These are phyloP conservation scores for Diatrype stigma DNA, from an alignment of 2,329 filamentous ascomycete species.

Conservation along the genomic window DNA sequence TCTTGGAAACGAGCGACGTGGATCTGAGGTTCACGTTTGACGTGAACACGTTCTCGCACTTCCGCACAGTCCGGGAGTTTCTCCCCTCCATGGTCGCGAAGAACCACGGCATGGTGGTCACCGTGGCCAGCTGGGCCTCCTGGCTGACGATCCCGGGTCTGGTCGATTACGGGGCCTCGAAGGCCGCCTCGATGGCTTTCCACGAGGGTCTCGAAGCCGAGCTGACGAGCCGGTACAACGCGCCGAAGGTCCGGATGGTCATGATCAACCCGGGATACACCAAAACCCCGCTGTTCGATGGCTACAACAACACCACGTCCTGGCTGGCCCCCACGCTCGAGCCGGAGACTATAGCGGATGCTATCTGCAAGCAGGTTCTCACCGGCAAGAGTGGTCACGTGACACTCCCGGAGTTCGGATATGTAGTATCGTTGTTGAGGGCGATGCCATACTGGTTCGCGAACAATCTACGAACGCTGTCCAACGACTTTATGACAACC, in stretches of 20 bases:
- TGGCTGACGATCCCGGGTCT: constrained; percentile 50
- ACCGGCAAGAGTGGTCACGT: constrained; percentile 54
- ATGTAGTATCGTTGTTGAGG: constrained; percentile 39
- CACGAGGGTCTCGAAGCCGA: constrained; percentile 54
- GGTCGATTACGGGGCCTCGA: constrained; percentile 56
- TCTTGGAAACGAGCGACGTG: constrained; percentile 40
- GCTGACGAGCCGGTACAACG: constrained; percentile 47
- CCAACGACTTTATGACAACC: constrained; percentile 36
- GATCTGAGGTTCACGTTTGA: constrained; percentile 45
- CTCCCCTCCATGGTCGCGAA: constrained; percentile 44
- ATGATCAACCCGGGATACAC: constrained; percentile 61
- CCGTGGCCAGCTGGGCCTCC: constrained; percentile 51
- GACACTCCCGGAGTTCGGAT: constrained; percentile 44
- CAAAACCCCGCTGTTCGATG: constrained; percentile 56
- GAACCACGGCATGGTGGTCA: constrained; percentile 54
- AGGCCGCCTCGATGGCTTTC: constrained; percentile 54
- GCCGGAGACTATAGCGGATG: constrained; percentile 61
- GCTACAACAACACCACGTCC: constrained; percentile 45
- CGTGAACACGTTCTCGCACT: constrained; percentile 49
- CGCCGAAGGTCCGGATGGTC: constrained; percentile 57
- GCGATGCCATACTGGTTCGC: constrained; percentile 62
- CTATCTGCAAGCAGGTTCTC: constrained; percentile 56
- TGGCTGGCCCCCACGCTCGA: constrained; percentile 52
- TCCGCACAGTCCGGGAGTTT: constrained; percentile 46
- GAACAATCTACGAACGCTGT: constrained; percentile 43